Percentiles rank a stretch among this genome's conserved stretches.
phyloP scores from a whole-genome alignment of 345 rosid genomes.

The Stellera chamaejasme region DNA sequence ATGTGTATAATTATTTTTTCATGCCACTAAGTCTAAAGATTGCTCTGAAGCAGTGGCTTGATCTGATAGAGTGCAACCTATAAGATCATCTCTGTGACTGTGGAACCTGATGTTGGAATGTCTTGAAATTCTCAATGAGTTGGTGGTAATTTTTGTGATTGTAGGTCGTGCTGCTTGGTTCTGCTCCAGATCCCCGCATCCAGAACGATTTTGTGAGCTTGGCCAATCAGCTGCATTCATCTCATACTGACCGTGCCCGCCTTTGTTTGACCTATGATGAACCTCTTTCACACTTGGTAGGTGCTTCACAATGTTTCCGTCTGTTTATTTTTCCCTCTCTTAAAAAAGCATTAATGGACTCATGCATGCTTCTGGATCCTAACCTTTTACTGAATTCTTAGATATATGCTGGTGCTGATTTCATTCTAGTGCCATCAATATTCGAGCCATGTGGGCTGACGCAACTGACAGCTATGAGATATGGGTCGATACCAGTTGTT shows the following conservation, averaged over 20 bases:
- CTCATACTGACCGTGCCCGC: slow-evolving; percentile 59
- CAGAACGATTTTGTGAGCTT: slow-evolving; percentile 85
- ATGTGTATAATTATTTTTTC: not conserved
- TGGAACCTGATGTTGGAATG: not conserved
- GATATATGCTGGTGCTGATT: slow-evolving; percentile 94
- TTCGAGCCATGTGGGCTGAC: slow-evolving; percentile 98
- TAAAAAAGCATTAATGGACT: not conserved
- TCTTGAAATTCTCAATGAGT: not conserved
- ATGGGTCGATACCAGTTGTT: slow-evolving; percentile 82
- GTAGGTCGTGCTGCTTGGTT: slow-evolving; percentile 88
- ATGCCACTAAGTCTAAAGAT: not conserved
- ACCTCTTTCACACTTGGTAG: slow-evolving; percentile 94
- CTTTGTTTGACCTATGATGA: slow-evolving; percentile 86
- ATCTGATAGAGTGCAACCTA: not conserved
- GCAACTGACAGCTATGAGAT: slow-evolving; percentile 91
- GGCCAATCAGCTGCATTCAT: slow-evolving; percentile 67
- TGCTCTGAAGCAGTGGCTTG: slow-evolving; percentile 1
- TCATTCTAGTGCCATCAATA: slow-evolving; percentile 86
- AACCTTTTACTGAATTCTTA: slow-evolving; percentile 16
- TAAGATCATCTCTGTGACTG: not conserved
- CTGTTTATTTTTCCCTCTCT: too few relatives aligned
- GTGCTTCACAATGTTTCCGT: slow-evolving; percentile 12
- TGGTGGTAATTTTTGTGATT: slow-evolving; percentile 17
- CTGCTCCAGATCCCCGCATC: slow-evolving; percentile 94
- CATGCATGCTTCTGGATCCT: slow-evolving; percentile 1